Evolutionary conservation across 148 eudicot species (phyloP), one percentile per base, ranked within the genome.

Genomic region (Oxyria digyna): DNA sequence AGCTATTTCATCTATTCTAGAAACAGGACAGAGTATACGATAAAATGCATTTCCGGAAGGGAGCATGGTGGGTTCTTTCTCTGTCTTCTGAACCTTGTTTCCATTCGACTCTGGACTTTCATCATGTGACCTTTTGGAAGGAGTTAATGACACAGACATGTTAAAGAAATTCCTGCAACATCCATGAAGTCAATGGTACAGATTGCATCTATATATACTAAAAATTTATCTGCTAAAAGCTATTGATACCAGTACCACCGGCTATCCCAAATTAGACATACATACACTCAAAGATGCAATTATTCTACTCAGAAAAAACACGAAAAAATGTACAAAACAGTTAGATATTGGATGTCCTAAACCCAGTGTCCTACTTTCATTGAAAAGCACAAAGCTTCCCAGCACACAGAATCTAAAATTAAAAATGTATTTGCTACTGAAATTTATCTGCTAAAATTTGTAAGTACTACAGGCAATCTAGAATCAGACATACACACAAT

Each of bases 81-180:
- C 73, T 7, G 85, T 68, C 70, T 87, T 91, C 62, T 81, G 97
- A 67, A 71, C 69, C 77, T 88, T 90, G 75, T 78, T 76, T 50
- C 81, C 89, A 76, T 85, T 91, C 33, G 79, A 76, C 67, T 75
- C 68, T 6, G 52, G 59, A 62, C 66, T 73, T 37, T 73, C 74
- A 72, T 76, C 85, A 79, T 81, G 77, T 33, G 79, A 83, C 71
- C 96, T 88, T 78, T 94, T 94, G 17, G 87, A 72, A 67, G 98
- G 96, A 18, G 91, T 86, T 43, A 87, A 75, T 49, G 82, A 83
- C 70, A 68, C 78, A 69, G 92, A 90, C 97, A 94, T 94, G 54
- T 69, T 75, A 15, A 33, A 75, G 37, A 29, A 26, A 59, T 59
- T 59, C 20, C 65, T 59, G 38, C 65, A 59, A 5, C 2, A 59